Evolutionary conservation across 2,329 filamentous ascomycete genomes (phyloP), one percentile per base, ranked within the genome.

Genomic region (Dendrostoma leiphaemia): DNA sequence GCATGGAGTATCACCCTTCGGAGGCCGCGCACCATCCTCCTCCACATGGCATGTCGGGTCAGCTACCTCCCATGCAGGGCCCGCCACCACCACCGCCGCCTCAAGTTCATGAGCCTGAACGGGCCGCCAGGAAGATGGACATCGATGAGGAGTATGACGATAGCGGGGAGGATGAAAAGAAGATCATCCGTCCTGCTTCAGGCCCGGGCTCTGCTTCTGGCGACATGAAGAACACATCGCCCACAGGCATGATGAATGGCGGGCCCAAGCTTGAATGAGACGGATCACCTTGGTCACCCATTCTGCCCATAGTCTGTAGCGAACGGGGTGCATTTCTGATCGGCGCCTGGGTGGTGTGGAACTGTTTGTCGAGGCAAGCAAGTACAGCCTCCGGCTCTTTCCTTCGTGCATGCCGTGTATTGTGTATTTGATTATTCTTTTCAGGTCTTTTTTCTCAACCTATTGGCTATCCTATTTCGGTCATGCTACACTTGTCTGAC

Each of bases 141-240:
- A 90, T 97, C 19, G 92, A 99, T 62, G 94, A 99, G 69, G 89
- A 97, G 68, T 97, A 99, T 65, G 93, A 97, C 68, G 93, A 97
- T 65, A 93, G 92, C 54, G 90, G 84, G 4, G 92, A 96, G 61
- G 93, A 97, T 56, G 88, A 94, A 54, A 86, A 87, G 74, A 87
- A 87, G 68, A 67, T 69, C 1, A 69, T 65, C 3, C 63, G 67
- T 13, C 63, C 65, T 40, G 65, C 69, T 15, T 74, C 76, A 9
- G 69, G 69, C 15, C 63, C 69, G 10, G 61, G 64, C 7, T 77
- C 80, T 17, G 69, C 74, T 4, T 69, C 80, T 15, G 74, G 71
- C 13, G 82, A 85, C 38, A 69, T 73, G 41, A 85, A 84, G 69
- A 80, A 71, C 61, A 69, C 70, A 6, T 75, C 79, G 24, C 78